Percentiles rank a stretch among this genome's conserved stretches.
Conservation (phyloP, 2,329 filamentous ascomycete species). For the Fusarium lyarnte region DNA sequence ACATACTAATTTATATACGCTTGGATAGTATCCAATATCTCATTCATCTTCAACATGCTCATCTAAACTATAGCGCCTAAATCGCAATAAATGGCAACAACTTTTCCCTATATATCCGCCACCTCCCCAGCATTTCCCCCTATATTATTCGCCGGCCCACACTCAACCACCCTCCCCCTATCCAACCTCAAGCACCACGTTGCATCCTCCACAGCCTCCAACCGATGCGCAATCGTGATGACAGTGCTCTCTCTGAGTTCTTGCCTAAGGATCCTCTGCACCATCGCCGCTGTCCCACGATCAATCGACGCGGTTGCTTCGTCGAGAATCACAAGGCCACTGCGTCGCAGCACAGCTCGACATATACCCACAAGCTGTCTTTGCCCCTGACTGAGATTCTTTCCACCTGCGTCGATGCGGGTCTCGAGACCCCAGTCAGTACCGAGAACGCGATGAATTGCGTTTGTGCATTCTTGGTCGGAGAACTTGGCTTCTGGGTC, state of each 20-base stretch:
- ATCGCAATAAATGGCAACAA: neutral
- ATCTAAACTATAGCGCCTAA: neutral
- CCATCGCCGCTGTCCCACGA: constrained; percentile 64
- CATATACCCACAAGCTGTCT: constrained; percentile 70
- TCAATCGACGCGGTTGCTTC: constrained; percentile 74
- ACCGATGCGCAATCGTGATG: constrained; percentile 72
- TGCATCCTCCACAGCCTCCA: constrained; percentile 69
- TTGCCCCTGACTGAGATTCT: constrained; percentile 71
- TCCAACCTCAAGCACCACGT: constrained; percentile 65
- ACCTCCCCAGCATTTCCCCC: neutral
- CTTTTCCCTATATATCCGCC: neutral
- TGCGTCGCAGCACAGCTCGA: constrained; percentile 67
- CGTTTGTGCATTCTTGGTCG: constrained; percentile 59
- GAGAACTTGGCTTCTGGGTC: constrained; percentile 72
- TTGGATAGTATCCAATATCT: neutral
- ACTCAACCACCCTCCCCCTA: constrained; percentile 59
- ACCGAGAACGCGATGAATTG: constrained; percentile 69
- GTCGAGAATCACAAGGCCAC: constrained; percentile 70
- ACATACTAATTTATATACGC: neutral
- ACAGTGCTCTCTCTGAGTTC: constrained; percentile 67
- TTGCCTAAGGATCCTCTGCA: constrained; percentile 66
- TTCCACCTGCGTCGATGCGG: constrained; percentile 67
- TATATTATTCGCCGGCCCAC: constrained; percentile 51
- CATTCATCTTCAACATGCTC: neutral
- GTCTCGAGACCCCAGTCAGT: constrained; percentile 58